Conservation (phyloP, 1,284 basidiomycete species). For the Ceratobasidium sp. region DNA sequence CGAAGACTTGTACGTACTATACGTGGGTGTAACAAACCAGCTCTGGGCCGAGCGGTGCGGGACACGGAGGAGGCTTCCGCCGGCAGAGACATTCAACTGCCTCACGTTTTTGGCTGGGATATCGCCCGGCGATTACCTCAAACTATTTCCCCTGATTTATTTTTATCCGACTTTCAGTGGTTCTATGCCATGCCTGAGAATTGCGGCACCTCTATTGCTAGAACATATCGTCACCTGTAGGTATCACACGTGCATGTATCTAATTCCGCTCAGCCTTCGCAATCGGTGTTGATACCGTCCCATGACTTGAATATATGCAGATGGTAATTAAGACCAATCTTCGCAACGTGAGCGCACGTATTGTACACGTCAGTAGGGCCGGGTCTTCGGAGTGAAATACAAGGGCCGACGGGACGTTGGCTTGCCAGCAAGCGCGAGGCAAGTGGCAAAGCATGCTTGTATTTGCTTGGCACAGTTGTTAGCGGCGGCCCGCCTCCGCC, state of each 20-base stretch:
- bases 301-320: conserved; percentile 18
- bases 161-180: background rate
- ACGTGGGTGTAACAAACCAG: too few relatives aligned
- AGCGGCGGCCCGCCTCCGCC: conserved; percentile 30
- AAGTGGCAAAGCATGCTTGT: conserved; percentile 7
- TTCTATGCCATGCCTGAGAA: background rate
- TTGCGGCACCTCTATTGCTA: background rate
- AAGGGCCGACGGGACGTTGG: conserved; percentile 22
- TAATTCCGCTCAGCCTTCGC: conserved; percentile 8
- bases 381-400: conserved; percentile 9
- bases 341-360: background rate
- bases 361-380: conserved; percentile 5
- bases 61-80: too few relatives aligned
- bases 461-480: background rate
- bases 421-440: conserved; percentile 7
- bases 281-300: background rate
- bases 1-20: too few relatives aligned
- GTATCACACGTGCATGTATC: background rate
- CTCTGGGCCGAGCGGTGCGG: too few relatives aligned
- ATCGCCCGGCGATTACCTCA: background rate
- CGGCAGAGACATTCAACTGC: too few relatives aligned
- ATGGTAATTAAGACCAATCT: background rate
- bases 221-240: background rate
- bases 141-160: background rate
- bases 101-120: too few relatives aligned